Base-by-base conservation (phyloP, 495 filamentous ascomycete genomes). In the Viridothelium virens region DNA sequence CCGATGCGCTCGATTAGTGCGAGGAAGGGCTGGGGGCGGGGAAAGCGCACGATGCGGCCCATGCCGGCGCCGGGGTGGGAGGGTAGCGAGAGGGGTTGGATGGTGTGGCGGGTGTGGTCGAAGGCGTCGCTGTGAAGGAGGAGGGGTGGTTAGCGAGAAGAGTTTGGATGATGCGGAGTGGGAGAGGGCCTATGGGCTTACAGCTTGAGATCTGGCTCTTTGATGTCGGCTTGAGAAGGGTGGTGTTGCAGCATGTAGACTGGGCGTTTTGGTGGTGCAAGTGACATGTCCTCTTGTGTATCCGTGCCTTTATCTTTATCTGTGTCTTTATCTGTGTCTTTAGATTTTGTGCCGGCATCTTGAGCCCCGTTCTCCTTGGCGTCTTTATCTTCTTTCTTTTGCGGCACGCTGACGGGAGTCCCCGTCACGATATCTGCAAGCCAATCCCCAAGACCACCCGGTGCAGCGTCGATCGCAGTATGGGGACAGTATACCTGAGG, bases 371-470 rank as follows among this genome's bases (percentile, higher is more conserved):
- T 66, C 36, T 56, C 74, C 71, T 41, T 81, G 72, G 69, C 79
- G 79, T 67, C 77, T 53, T 79, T 74, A 14, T 77, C 39, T 37
- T 70, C 48, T 33, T 65, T 65, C 10, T 12, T 33, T 41, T 62
- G 38, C 16, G 56, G 56, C 18, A 53, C 47, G 3, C 10, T 66
- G 75, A 70, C 56, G 36, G 64, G 64, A 18, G 53, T 77, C 36
- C 84, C 79, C 1, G 91, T 88, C 61, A 91, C 83, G 36, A 96
- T 89, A 76, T 96, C 89, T 62, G 89, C 92, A 25, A 98, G 88
- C 94, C 94, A 98, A 78, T 97, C 91, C 66, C 90, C 92, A 67
- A 97, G 83, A 33, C 94, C 94, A 16, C 87, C 89, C 5, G 87
- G 86, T 0, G 89, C 89, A 36, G 92, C 91, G 78, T 98, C 94